Percentiles rank a stretch among this genome's conserved stretches.
Evolutionary conservation across 192 early-diverging fungal species (phyloP).

Genomic region (Coemansia sp.): DNA sequence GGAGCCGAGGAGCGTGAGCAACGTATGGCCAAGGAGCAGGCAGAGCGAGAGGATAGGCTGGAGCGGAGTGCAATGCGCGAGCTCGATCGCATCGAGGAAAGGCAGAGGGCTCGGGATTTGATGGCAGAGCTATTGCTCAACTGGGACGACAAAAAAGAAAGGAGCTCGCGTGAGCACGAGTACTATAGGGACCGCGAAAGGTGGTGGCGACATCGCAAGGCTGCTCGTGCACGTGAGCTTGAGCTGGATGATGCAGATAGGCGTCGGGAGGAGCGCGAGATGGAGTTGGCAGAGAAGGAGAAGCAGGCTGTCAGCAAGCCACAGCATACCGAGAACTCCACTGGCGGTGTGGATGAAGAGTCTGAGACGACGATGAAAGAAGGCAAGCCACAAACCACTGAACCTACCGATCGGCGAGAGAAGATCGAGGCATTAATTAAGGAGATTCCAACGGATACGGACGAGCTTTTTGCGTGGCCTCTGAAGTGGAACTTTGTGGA

Average conservation of each 20-base stretch:
- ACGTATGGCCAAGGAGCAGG: slow-evolving; percentile 16
- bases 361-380: slow-evolving; percentile 4
- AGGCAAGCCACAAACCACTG: not conserved
- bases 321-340: slow-evolving; percentile 16
- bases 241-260: slow-evolving; percentile 71
- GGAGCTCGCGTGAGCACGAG: slow-evolving; percentile 52
- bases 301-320: not conserved
- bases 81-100: slow-evolving; percentile 38
- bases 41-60: slow-evolving; percentile 26
- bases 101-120: slow-evolving; percentile 16
- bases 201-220: slow-evolving; percentile 71
- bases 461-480: slow-evolving; percentile 30
- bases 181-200: slow-evolving; percentile 77
- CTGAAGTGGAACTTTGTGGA: slow-evolving; percentile 36
- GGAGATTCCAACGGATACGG: slow-evolving; percentile 23
- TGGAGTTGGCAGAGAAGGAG: slow-evolving; percentile 7
- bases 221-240: slow-evolving; percentile 63
- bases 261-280: slow-evolving; percentile 50
- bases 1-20: slow-evolving; percentile 33
- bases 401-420: not conserved
- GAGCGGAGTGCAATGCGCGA: slow-evolving; percentile 36
- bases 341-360: not conserved
- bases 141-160: slow-evolving; percentile 47
- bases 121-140: slow-evolving; percentile 21
- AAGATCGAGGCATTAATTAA: slow-evolving; percentile 16